A percentile compares a stretch with the other conserved stretches of the same genome.
Evolutionary conservation across 2,329 filamentous ascomycete genomes (phyloP).

Genomic region (Thielaviopsis ethacetica): DNA sequence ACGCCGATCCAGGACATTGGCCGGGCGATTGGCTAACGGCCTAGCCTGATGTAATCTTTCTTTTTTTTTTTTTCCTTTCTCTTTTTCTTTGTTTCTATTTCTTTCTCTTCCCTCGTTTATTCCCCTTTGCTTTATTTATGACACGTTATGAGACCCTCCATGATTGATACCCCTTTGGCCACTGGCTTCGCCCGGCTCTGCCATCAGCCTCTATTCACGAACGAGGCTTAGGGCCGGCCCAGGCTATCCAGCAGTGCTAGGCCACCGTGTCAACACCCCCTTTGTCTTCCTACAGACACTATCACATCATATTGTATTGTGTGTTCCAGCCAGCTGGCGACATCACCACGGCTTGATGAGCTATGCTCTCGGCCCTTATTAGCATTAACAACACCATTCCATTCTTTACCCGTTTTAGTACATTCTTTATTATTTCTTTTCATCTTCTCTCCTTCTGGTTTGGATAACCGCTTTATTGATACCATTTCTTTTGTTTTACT

Average conservation of each 20-base stretch:
- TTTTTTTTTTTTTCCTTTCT: slow-evolving; percentile 3
- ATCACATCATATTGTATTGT: not conserved
- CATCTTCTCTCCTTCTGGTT: not conserved
- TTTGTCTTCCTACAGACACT: not conserved
- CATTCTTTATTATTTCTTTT: not conserved
- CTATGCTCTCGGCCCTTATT: not conserved
- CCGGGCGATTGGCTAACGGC: slow-evolving; percentile 35
- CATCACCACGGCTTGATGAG: not conserved
- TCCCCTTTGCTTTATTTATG: slow-evolving; percentile 2
- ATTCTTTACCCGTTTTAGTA: not conserved
- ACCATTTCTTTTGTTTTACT: slow-evolving; percentile 1
- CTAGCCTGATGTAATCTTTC: not conserved
- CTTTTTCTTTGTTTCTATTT: not conserved
- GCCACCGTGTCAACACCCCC: not conserved
- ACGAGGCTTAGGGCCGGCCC: no score
- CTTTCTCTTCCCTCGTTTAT: not conserved
- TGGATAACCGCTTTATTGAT: not conserved
- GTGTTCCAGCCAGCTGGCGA: not conserved
- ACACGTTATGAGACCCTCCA: not conserved
- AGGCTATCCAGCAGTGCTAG: not conserved
- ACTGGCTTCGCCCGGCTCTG: no score
- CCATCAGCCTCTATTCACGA: no score
- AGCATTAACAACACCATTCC: not conserved
- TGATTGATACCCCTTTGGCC: not conserved
- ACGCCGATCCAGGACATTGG: slow-evolving; percentile 31